Base-by-base conservation (phyloP, 2,329 filamentous ascomycete species). In the Colletotrichum trifolii region DNA sequence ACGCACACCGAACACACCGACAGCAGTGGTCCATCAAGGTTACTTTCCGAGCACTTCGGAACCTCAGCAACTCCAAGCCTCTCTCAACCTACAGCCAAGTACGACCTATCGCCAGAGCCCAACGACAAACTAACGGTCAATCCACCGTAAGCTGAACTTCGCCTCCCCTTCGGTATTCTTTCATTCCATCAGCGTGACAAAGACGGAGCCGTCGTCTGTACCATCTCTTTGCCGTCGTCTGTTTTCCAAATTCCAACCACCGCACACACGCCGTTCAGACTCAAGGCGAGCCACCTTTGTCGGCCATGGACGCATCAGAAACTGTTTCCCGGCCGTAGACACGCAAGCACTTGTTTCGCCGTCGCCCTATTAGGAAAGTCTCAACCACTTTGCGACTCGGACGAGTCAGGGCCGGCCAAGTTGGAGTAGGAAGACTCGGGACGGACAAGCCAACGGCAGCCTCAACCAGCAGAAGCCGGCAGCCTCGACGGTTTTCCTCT, bases 301-400 rank as follows among this genome's bases (percentile, higher is more conserved):
- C 33, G 43, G 38, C 40, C 13, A 40, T 43, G 13, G 40, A 25
- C 63, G 63, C 63, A 33, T 66, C 63, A 66, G 52, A 56, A 57
- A 63, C 46, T 39, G 58, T 63, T 66, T 57, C 48, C 47, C 25
- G 4, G 45, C 47, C 40, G 53, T 48, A 66, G 58, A 63, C 63
- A 53, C 63, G 63, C 63, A 66, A 66, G 56, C 63, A 54, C 54
- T 54, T 66, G 63, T 66, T 66, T 66, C 63, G 63, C 25, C 57
- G 35, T 66, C 58, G 63, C 63, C 63, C 58, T 63, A 43, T 66
- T 47, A 42, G 58, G 52, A 48, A 66, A 62, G 63, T 62, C 63
- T 49, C 63, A 66, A 66, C 58, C 58, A 43, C 52, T 48, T 56
- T 63, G 52, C 63, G 63, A 62, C 58, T 57, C 63, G 58, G 63